Base-by-base conservation (phyloP, 2,329 filamentous ascomycete genomes). In the Celoporthe dispersa region DNA sequence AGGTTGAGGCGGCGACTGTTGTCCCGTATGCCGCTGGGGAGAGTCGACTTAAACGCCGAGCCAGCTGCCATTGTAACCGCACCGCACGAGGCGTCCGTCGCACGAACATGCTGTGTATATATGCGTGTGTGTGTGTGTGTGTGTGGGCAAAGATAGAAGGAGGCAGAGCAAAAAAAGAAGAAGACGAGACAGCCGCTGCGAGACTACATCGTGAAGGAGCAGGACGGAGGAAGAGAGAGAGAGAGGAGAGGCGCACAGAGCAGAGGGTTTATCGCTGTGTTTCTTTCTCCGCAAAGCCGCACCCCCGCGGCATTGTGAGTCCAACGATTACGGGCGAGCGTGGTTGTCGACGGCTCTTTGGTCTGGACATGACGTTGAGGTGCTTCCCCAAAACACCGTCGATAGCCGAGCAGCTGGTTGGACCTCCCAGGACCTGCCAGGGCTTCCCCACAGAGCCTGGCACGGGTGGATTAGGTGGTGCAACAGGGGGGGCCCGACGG, bases 1-100 rank as follows among this genome's bases (percentile, higher is more conserved):
- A 66, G 11, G 22, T 8, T 48, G 67, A 28, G 25, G 53, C 25
- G 41, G 28, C 22, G 12, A 64, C 2, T 37, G 57, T n/a, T 31
- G 53, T 62, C 5, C 41, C 41, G 41, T 44, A 44, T 19, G 62
- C 64, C 19, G 39, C 62, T 12, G 55, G 44, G 39, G 78, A 76
- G 74, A 80, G 76, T 71, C 78, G 80, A 73, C 78, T 75, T 70
- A 82, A 74, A 74, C 80, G 78, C 70, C 77, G 83, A 75, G 81
- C 84, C 65, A 83, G 77, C 71, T 80, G 83, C 82, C 84, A 85
- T 84, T 87, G 86, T 73, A 81, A 82, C 72, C 82, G 82, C 72
- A 88, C 76, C 70, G 81, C 80, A 75, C 85, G 83, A 59, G 86
- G 84, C 76, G 84, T 81, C 73, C 84, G 80, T 74, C 83, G 85